Evolutionary conservation across 1,284 basidiomycete species (phyloP).

Genomic region (Golubevia pallescens): DNA sequence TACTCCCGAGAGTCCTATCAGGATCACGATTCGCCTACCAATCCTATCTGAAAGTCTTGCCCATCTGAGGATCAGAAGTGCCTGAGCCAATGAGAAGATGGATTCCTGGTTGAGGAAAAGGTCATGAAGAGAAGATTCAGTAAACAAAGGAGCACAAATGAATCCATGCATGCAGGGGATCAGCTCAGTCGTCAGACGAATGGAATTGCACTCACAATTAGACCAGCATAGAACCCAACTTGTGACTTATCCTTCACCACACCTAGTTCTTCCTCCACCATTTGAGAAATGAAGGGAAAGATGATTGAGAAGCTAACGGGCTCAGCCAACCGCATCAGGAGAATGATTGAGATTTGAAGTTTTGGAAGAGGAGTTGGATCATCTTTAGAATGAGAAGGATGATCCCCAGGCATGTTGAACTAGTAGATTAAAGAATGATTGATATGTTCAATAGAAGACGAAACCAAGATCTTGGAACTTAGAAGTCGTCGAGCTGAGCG

Average conservation of each 20-base stretch:
- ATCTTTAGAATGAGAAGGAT: no score
- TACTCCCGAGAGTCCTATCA: conserved; percentile 15
- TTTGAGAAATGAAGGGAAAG: conserved; percentile 38
- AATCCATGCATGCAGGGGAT: no score
- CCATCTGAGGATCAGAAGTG: conserved; percentile 11
- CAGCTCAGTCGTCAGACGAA: neutral
- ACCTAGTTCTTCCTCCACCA: conserved; percentile 27
- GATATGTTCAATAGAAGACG: no score
- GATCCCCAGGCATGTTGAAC: no score
- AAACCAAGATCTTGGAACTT: no score
- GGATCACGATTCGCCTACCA: conserved; percentile 16
- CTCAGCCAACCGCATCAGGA: conserved; percentile 5
- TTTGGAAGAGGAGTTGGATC: no score
- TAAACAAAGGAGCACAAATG: neutral
- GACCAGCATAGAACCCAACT: conserved; percentile 1
- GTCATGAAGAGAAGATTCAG: neutral
- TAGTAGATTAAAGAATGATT: no score
- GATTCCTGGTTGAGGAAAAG: neutral
- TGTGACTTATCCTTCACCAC: neutral
- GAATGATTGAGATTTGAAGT: no score
- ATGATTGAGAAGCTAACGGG: conserved; percentile 32
- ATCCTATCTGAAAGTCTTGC: conserved; percentile 11
- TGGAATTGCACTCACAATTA: neutral
- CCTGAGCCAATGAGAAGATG: neutral
- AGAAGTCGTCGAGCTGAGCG: no score